Conservation (phyloP, 495 filamentous ascomycete species). For the Xylaria flabelliformis region DNA sequence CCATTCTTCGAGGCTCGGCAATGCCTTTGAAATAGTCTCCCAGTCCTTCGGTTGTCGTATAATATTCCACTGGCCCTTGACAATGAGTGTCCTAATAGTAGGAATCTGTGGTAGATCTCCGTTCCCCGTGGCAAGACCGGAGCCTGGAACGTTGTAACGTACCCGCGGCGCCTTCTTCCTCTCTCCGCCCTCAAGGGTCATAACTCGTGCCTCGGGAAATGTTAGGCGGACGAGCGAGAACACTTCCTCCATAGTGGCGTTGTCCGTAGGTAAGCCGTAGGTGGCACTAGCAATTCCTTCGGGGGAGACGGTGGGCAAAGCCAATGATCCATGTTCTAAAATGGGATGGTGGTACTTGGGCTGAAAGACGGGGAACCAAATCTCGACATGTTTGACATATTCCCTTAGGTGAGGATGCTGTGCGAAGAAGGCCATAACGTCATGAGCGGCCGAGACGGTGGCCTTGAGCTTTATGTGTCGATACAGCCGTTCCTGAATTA, state of each 20-base stretch:
- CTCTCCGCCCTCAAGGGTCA: slow-evolving; percentile 80
- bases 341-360: slow-evolving; percentile 51
- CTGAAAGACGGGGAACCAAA: slow-evolving; percentile 77
- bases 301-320: slow-evolving; percentile 53
- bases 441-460: slow-evolving; percentile 62
- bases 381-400: slow-evolving; percentile 73
- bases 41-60: slow-evolving; percentile 71
- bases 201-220: slow-evolving; percentile 65
- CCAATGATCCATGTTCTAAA: slow-evolving; percentile 41
- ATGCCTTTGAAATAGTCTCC: slow-evolving; percentile 59
- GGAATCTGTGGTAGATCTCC: slow-evolving; percentile 53
- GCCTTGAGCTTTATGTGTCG: slow-evolving; percentile 77
- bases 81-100: slow-evolving; percentile 64
- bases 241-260: slow-evolving; percentile 71
- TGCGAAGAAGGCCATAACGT: slow-evolving; percentile 63
- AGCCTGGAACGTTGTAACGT: slow-evolving; percentile 54
- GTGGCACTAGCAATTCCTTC: slow-evolving; percentile 57
- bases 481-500: slow-evolving; percentile 74
- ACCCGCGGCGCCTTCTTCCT: slow-evolving; percentile 72
- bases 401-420: slow-evolving; percentile 61
- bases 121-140: slow-evolving; percentile 28
- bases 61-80: slow-evolving; percentile 78
- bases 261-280: slow-evolving; percentile 63
- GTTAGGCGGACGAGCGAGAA: slow-evolving; percentile 63
- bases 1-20: slow-evolving; percentile 72